Evolutionary conservation across 2,329 filamentous ascomycete species (phyloP).

Genomic region (Aureobasidium sp.): DNA sequence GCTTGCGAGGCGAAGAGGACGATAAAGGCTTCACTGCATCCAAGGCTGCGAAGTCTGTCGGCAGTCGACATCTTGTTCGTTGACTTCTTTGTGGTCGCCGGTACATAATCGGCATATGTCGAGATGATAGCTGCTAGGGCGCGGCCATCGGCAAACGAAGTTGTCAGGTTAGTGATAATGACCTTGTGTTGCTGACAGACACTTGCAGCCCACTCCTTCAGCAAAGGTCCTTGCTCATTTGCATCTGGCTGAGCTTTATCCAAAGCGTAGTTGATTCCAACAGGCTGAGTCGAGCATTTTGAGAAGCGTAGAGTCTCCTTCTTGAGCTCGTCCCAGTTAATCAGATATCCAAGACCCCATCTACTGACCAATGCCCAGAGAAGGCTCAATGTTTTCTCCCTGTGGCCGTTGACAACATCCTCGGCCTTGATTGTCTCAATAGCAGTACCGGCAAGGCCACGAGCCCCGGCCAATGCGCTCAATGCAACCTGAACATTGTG

Average conservation of each 20-base stretch:
- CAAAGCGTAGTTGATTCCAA: background rate
- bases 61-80: slow-evolving; percentile 18
- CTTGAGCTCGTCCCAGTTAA: slow-evolving; percentile 48
- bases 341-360: slow-evolving; percentile 45
- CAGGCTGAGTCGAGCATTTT: background rate
- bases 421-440: slow-evolving; percentile 42
- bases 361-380: slow-evolving; percentile 53
- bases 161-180: slow-evolving; percentile 47
- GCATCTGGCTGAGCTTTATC: background rate
- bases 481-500: slow-evolving; percentile 54
- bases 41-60: slow-evolving; percentile 30
- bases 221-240: slow-evolving; percentile 28
- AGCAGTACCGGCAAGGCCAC: slow-evolving; percentile 35
- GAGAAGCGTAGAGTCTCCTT: slow-evolving; percentile 32
- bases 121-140: slow-evolving; percentile 50
- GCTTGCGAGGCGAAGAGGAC: slow-evolving; percentile 31
- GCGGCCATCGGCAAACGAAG: slow-evolving; percentile 47
- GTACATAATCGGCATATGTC: slow-evolving; percentile 44
- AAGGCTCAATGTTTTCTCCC: slow-evolving; percentile 54
- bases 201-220: slow-evolving; percentile 49
- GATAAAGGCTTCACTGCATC: slow-evolving; percentile 35
- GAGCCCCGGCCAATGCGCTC: slow-evolving; percentile 34
- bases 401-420: slow-evolving; percentile 56
- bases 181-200: slow-evolving; percentile 47
- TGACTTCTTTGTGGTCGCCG: slow-evolving; percentile 1